These are phyloP conservation scores for Colletotrichum incanum DNA, from an alignment of 2,329 filamentous ascomycete species.

Conservation along the genomic window DNA sequence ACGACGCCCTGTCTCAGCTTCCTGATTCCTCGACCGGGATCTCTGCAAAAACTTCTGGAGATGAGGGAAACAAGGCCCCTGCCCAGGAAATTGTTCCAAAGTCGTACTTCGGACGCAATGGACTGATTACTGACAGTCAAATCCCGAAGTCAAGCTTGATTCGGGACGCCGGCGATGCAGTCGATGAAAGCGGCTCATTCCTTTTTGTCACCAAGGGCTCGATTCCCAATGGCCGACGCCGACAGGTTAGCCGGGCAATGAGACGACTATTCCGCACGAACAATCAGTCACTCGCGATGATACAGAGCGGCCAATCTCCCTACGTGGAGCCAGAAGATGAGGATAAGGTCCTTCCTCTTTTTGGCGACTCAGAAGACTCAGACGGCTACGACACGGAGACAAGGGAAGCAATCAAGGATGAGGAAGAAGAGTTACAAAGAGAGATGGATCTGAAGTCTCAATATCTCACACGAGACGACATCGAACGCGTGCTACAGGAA, in stretches of 20 bases:
- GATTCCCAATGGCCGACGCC: constrained; percentile 60
- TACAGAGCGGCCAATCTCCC: constrained; percentile 42
- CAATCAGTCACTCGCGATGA: constrained; percentile 22
- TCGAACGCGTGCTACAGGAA: constrained; percentile 68
- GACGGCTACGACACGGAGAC: constrained; percentile 72
- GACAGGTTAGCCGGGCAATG: constrained; percentile 60
- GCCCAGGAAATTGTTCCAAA: constrained; percentile 45
- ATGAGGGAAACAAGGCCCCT: background rate
- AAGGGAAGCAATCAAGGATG: constrained; percentile 73
- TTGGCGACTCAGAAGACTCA: constrained; percentile 53
- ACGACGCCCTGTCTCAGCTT: background rate
- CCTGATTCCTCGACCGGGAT: background rate
- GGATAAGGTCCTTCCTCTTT: constrained; percentile 52
- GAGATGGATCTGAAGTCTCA: constrained; percentile 45
- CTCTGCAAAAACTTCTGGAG: background rate
- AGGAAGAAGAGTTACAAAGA: constrained; percentile 56
- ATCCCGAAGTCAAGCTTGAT: constrained; percentile 30
- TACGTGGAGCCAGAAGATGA: constrained; percentile 70
- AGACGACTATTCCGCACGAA: constrained; percentile 56
- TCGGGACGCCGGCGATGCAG: constrained; percentile 25
- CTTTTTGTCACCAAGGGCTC: background rate
- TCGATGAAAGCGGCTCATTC: constrained; percentile 9
- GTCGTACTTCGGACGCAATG: constrained; percentile 56
- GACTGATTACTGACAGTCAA: constrained; percentile 44
- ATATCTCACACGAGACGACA: constrained; percentile 60